Evolutionary conservation across 352 stramenopile genomes (phyloP), one percentile per base, ranked within the genome.

Genomic region (Globisporangium nodosum): DNA sequence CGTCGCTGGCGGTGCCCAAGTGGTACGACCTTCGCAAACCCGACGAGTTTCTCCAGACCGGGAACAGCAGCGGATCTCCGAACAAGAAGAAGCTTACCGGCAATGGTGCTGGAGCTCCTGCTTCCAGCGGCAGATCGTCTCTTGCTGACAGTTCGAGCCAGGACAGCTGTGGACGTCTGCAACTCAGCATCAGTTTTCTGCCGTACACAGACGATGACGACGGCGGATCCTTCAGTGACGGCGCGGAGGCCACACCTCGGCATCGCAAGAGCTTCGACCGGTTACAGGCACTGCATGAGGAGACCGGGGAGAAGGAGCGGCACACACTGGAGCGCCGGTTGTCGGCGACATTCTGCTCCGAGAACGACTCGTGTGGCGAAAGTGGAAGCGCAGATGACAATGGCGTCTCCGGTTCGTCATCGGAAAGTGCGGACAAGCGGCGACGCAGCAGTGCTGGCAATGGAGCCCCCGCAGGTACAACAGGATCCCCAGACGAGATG

Each of bases 131-230:
- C 16, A 39, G 62, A 5, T 16, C 60, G 18, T 46, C 15, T 7
- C 48, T 57, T 1, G 53, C 55, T 7, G 64, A 61, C 5, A 48
- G 24, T 37, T 48, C 43, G 33, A 46, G 20, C 1, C 61, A 71
- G 13, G 65, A 73, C 31, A 74, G 57, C 20, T 90, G 79, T 56
- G 85, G 81, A 0, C 63, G 72, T 18, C 60, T 94, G 54, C 81
- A 94, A 68, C 73, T 94, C 4, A 94, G 84, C 52, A 85, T 94
- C 52, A 85, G 74, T 52, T 94, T 94, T 49, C 63, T 78, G 46
- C 70, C 84, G 12, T 88, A 88, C 57, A 76, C 60, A 3, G 76
- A 91, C 31, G 68, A 84, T 16, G 51, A 64, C 5, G 58, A 62
- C 33, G 71, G 84, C 15, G 53, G 61, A 11, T 78, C 48, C 31